Percentiles rank a stretch among this genome's conserved stretches.
Conservation (phyloP, 768 basidiomycete species). For the Rhodotorula diobovata region DNA sequence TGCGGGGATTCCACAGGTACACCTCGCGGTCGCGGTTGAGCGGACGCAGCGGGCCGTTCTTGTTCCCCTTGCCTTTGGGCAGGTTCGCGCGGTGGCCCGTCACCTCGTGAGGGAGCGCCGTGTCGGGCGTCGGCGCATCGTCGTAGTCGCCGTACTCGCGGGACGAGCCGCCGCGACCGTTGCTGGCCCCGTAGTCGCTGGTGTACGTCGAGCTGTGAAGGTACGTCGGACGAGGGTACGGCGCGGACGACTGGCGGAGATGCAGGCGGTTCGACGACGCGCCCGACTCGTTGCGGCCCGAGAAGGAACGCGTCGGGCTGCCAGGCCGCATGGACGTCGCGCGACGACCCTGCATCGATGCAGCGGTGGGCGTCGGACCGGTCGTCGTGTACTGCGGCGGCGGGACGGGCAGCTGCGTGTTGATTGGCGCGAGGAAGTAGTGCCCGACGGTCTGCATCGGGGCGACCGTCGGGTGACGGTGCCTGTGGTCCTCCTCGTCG, state of each 20-base stretch:
- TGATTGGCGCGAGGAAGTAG: not conserved
- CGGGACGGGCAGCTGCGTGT: slow-evolving; percentile 10
- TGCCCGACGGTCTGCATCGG: not conserved
- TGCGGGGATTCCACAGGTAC: slow-evolving; percentile 17
- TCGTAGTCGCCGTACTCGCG: not conserved
- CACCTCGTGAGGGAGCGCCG: not conserved
- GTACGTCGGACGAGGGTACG: slow-evolving; percentile 9
- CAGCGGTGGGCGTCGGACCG: not conserved
- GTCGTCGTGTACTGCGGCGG: not conserved
- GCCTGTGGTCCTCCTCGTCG: too few species aligned
- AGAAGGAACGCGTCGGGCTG: not conserved
- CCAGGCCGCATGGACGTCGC: not conserved
- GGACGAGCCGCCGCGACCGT: not conserved
- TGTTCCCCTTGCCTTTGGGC: not conserved
- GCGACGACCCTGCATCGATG: not conserved
- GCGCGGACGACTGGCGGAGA: not conserved
- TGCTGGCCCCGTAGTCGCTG: not conserved
- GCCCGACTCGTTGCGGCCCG: not conserved
- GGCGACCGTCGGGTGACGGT: not conserved
- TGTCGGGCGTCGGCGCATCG: not conserved
- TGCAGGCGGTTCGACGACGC: not conserved
- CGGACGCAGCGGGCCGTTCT: not conserved
- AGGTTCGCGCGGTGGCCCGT: not conserved
- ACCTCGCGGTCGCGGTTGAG: slow-evolving; percentile 12
- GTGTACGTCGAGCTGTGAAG: not conserved